Conservation (phyloP, 106 monocot species). For the Dendrobium nobile region DNA sequence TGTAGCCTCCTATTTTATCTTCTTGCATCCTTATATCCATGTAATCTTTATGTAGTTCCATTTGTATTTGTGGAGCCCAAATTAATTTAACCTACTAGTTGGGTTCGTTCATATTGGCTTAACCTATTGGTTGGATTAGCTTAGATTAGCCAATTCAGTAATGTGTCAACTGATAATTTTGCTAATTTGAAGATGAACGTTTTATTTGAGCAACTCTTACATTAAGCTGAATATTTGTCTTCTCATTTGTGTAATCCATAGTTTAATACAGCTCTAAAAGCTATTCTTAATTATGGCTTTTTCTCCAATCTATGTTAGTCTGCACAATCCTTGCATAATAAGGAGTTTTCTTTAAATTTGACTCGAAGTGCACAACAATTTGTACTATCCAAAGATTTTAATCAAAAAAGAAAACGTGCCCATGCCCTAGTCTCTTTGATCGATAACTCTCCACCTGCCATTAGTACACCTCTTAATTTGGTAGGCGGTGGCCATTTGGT, state of each 20-base stretch:
- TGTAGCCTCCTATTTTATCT: neutral
- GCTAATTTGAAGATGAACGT: neutral
- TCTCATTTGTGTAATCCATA: neutral
- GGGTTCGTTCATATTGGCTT: neutral
- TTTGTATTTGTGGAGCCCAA: neutral
- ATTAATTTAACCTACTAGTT: neutral
- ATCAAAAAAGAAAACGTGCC: neutral
- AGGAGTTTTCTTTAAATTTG: neutral
- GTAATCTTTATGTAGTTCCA: too few relatives aligned
- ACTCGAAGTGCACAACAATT: neutral
- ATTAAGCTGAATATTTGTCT: neutral
- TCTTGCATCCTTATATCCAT: neutral
- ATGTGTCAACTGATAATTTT: neutral
- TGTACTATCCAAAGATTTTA: neutral
- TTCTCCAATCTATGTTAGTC: neutral
- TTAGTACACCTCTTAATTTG: neutral
- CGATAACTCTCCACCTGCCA: neutral
- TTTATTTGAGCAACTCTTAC: neutral
- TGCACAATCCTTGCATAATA: neutral
- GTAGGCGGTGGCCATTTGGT: neutral
- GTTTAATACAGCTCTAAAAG: neutral
- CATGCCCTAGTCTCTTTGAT: neutral
- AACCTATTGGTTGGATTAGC: slow-evolving; percentile 1
- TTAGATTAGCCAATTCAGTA: slow-evolving; percentile 2
- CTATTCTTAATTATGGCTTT: neutral